Evolutionary conservation across 2,329 filamentous ascomycete species (phyloP).

Genomic region (Dendryphion nanum): DNA sequence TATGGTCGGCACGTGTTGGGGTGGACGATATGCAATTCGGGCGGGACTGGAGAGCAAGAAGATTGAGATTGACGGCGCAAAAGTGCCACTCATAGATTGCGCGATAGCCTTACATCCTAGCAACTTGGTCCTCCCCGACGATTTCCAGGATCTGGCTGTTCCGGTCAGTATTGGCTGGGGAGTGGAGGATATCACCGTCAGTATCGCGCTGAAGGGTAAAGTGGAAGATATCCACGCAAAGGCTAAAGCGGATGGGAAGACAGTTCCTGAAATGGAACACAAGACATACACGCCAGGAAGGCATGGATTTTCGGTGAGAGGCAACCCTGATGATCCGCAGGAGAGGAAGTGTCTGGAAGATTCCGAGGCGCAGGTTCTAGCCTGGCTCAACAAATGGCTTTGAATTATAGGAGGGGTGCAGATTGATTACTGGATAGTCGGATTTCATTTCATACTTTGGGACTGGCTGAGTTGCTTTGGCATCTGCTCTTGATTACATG

Average conservation of each 20-base stretch:
- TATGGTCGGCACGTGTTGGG: conserved; percentile 31
- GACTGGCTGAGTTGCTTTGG: too few relatives aligned
- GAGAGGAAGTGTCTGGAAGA: conserved; percentile 19
- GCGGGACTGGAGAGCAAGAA: conserved; percentile 18
- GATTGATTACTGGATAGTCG: too few relatives aligned
- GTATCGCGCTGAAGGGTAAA: conserved; percentile 15
- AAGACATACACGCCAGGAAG: conserved; percentile 16
- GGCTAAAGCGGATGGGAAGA: conserved; percentile 8
- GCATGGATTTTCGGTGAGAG: conserved; percentile 25
- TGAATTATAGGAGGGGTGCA: too few relatives aligned
- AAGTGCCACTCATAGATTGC: conserved; percentile 38
- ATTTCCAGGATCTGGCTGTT: conserved; percentile 19
- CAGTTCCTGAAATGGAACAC: conserved; percentile 15
- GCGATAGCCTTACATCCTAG: conserved; percentile 40
- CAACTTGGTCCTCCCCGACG: conserved; percentile 34
- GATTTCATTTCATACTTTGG: too few relatives aligned
- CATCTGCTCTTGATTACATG: too few relatives aligned
- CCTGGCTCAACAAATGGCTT: conserved; percentile 21
- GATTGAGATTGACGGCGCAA: conserved; percentile 35
- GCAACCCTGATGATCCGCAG: conserved; percentile 20
- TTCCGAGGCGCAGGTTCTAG: conserved; percentile 19
- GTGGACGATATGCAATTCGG: conserved; percentile 6
- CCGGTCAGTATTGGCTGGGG: conserved; percentile 20
- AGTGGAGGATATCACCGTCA: conserved; percentile 11
- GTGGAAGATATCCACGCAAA: conserved; percentile 14